These are phyloP conservation scores for Aspergillus ellipticus DNA, from an alignment of 495 filamentous ascomycete genomes.

Conservation along the genomic window DNA sequence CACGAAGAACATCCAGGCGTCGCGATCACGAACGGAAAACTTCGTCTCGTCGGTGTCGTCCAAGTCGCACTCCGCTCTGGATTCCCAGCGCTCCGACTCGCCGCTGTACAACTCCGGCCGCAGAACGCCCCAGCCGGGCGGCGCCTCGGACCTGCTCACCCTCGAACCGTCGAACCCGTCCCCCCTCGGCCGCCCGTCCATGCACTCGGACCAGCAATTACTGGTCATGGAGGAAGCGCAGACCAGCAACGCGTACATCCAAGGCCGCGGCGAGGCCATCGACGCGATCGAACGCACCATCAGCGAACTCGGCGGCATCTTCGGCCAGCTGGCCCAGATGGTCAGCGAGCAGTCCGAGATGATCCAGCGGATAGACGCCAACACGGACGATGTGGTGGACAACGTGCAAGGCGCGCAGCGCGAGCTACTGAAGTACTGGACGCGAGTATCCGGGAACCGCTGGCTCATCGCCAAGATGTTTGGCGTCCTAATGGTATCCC, in stretches of 20 bases:
- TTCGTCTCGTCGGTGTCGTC: slow-evolving; percentile 87
- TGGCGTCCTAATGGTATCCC: slow-evolving; percentile 70
- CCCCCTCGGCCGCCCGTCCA: slow-evolving; percentile 44
- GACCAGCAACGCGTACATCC: slow-evolving; percentile 81
- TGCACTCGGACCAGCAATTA: slow-evolving; percentile 80
- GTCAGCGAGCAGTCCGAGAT: slow-evolving; percentile 95
- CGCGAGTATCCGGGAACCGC: slow-evolving; percentile 83
- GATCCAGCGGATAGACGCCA: slow-evolving; percentile 89
- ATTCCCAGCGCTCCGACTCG: slow-evolving; percentile 59
- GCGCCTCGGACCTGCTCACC: slow-evolving; percentile 70
- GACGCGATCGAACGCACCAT: slow-evolving; percentile 97
- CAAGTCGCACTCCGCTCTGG: slow-evolving; percentile 64
- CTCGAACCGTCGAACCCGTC: slow-evolving; percentile 70
- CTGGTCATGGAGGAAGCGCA: slow-evolving; percentile 93
- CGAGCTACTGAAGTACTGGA: slow-evolving; percentile 94
- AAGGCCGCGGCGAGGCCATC: slow-evolving; percentile 91
- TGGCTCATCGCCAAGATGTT: slow-evolving; percentile 99
- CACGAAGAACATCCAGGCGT: slow-evolving; percentile 98
- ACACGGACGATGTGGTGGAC: slow-evolving; percentile 93
- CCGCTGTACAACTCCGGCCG: slow-evolving; percentile 81
- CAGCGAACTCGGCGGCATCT: slow-evolving; percentile 88
- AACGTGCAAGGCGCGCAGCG: slow-evolving; percentile 95
- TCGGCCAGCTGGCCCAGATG: slow-evolving; percentile 96
- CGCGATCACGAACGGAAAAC: slow-evolving; percentile 85
- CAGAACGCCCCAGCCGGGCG: slow-evolving; percentile 57